These are phyloP conservation scores for Camelina sativa DNA, from an alignment of 345 rosid genomes.

Conservation along the genomic window DNA sequence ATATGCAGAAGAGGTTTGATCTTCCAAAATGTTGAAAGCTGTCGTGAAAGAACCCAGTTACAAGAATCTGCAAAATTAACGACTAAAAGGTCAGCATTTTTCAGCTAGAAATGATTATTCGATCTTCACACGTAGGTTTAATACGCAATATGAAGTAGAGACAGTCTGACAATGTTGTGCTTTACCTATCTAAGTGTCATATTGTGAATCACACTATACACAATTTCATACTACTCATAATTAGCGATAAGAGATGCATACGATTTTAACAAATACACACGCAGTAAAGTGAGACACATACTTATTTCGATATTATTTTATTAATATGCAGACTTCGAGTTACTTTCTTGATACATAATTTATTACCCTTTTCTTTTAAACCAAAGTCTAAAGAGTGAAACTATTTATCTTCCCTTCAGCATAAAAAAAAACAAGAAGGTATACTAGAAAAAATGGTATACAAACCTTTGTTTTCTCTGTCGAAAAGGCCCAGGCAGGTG, in stretches of 20 bases:
- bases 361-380: background rate
- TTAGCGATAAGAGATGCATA: background rate
- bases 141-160: background rate
- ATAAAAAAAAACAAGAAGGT: slow-evolving; percentile 2
- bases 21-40: slow-evolving; percentile 61
- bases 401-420: background rate
- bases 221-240: slow-evolving; percentile 14
- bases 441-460: background rate
- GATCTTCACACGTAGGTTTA: background rate
- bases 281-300: background rate
- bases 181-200: background rate
- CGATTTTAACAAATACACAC: slow-evolving; percentile 13
- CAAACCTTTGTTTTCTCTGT: slow-evolving; percentile 84
- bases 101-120: slow-evolving; percentile 11
- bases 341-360: background rate
- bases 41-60: slow-evolving; percentile 76
- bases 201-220: slow-evolving; percentile 8
- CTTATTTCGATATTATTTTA: background rate
- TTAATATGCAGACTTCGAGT: background rate
- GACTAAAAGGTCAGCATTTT: slow-evolving; percentile 15
- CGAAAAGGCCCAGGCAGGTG: slow-evolving; percentile 85
- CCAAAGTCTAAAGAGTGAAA: slow-evolving; percentile 12
- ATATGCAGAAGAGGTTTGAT: slow-evolving; percentile 69
- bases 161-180: background rate
- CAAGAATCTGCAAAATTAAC: slow-evolving; percentile 57